These are phyloP conservation scores for Pichia sp. DNA, from an alignment of 1,139 yeast species.

Conservation along the genomic window DNA sequence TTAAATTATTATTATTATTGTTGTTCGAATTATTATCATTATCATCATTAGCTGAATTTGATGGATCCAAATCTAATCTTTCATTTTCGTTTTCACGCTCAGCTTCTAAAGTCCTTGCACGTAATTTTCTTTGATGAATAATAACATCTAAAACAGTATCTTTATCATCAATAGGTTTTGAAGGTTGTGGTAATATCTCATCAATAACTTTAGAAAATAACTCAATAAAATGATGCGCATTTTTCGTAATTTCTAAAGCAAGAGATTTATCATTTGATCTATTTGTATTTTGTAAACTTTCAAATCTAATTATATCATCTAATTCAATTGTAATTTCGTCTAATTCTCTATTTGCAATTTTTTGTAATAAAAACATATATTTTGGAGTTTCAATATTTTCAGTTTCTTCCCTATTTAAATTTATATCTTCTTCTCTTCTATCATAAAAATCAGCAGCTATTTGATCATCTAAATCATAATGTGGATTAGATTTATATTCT, in stretches of 20 bases:
- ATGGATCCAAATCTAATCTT: slow-evolving; percentile 29
- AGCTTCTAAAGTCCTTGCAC: slow-evolving; percentile 67
- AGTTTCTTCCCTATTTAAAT: slow-evolving; percentile 20
- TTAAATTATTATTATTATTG: slow-evolving; percentile 26
- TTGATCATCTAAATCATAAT: slow-evolving; percentile 25
- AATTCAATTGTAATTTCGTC: slow-evolving; percentile 67
- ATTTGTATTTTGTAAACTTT: slow-evolving; percentile 29
- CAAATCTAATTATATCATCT: slow-evolving; percentile 73
- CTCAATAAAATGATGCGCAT: slow-evolving; percentile 75
- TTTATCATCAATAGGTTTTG: slow-evolving; percentile 64
- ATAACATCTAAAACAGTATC: slow-evolving; percentile 94
- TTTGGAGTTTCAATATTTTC: slow-evolving; percentile 48
- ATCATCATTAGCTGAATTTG: slow-evolving; percentile 22
- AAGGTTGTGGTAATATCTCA: slow-evolving; percentile 75
- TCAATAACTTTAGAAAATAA: slow-evolving; percentile 71
- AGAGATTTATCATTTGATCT: slow-evolving; percentile 29
- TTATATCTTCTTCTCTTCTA: slow-evolving; percentile 27
- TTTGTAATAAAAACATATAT: slow-evolving; percentile 69
- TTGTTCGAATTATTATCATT: slow-evolving; percentile 21
- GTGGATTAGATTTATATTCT: slow-evolving; percentile 44
- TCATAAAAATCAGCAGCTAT: slow-evolving; percentile 26
- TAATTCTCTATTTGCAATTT: slow-evolving; percentile 75
- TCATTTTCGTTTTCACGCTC: slow-evolving; percentile 53
- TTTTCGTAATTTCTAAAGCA: slow-evolving; percentile 55
- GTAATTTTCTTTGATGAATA: slow-evolving; percentile 76